These are phyloP conservation scores for Pulveroboletus sp. DNA, from an alignment of 768 basidiomycete species.

Conservation along the genomic window DNA sequence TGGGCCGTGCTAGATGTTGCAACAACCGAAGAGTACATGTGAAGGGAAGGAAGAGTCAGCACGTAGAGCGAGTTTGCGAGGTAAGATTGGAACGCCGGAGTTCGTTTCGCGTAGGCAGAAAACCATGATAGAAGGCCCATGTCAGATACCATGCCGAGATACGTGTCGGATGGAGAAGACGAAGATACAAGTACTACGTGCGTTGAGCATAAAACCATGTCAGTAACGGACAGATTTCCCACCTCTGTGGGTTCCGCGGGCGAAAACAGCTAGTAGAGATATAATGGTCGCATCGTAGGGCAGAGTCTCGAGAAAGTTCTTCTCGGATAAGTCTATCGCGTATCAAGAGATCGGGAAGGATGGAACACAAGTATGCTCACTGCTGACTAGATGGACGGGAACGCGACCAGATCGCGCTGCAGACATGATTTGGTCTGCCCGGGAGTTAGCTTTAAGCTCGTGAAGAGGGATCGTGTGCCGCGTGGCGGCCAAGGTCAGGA, in stretches of 20 bases:
- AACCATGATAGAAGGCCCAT: constrained; percentile 68
- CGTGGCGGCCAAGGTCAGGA: constrained; percentile 77
- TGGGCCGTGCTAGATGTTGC: constrained; percentile 55
- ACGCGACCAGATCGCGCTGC: constrained; percentile 74
- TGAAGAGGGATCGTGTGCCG: constrained; percentile 61
- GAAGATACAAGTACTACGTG: constrained; percentile 52
- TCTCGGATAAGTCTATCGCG: constrained; percentile 70
- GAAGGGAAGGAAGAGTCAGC: constrained; percentile 59
- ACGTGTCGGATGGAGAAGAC: constrained; percentile 39
- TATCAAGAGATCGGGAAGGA: constrained; percentile 1
- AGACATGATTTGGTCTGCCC: constrained; percentile 62
- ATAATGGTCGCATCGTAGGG: constrained; percentile 60
- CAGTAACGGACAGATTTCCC: constrained; percentile 9
- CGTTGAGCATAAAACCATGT: constrained; percentile 1
- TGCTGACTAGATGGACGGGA: constrained; percentile 71
- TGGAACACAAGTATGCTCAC: constrained; percentile 38
- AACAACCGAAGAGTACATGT: constrained; percentile 59
- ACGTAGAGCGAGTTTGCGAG: constrained; percentile 52
- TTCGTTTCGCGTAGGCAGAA: constrained; percentile 46
- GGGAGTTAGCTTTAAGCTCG: constrained; percentile 53
- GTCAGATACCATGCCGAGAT: constrained; percentile 74
- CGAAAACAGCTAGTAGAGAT: constrained; percentile 59
- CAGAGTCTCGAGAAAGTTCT: constrained; percentile 68
- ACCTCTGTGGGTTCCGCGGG: constrained; percentile 72
- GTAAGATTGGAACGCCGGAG: constrained; percentile 29